A percentile compares a stretch with the other conserved stretches of the same genome.
Conservation (phyloP, 2,329 filamentous ascomycete species). For the Fusarium mundagurra region DNA sequence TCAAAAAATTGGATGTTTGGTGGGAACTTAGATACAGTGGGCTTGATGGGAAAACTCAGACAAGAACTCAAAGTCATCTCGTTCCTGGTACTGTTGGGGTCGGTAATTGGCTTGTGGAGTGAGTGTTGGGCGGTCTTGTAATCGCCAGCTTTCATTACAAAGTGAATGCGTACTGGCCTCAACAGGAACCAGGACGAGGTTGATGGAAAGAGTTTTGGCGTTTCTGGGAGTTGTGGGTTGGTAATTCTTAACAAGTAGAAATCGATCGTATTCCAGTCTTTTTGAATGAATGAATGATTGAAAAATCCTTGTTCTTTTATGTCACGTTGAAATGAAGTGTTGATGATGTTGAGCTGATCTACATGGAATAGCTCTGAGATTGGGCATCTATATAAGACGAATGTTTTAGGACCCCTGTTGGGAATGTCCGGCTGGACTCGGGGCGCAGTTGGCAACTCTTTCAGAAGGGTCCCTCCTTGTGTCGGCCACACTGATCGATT, state of each 20-base stretch:
- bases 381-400: background rate
- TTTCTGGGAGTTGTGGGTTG: conserved; percentile 17
- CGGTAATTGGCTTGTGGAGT: background rate
- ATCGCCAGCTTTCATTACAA: background rate
- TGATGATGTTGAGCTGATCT: too few species aligned
- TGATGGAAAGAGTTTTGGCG: conserved; percentile 11
- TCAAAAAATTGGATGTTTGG: conserved; percentile 31
- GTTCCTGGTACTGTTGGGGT: conserved; percentile 5
- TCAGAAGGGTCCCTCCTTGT: background rate
- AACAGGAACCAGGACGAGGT: conserved; percentile 1
- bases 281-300: background rate
- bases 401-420: fast-evolving
- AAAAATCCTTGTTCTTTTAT: background rate
- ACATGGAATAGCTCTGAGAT: too few species aligned
- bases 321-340: background rate
- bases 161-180: conserved; percentile 5
- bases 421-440: background rate
- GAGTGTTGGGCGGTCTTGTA: background rate
- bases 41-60: conserved; percentile 5
- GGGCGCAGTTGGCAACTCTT: background rate
- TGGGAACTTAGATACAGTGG: conserved; percentile 16
- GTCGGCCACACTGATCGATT: background rate
- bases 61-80: background rate
- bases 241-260: conserved; percentile 19
- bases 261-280: conserved; percentile 1